Conservation (phyloP, 129 eudicot species). For the Rutidosis leptorrhynchoides region DNA sequence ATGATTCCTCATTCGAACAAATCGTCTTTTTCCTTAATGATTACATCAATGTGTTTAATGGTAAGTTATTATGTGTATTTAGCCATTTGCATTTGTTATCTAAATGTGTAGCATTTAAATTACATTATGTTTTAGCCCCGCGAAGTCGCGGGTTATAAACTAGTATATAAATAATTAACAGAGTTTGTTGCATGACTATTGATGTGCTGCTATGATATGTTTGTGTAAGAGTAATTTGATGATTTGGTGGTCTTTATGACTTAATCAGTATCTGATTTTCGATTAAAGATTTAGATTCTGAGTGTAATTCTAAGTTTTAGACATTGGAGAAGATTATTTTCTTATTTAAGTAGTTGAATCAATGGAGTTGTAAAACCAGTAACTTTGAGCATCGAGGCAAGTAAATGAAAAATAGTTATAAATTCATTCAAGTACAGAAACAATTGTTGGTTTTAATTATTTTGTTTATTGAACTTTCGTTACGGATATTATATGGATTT, state of each 20-base stretch:
- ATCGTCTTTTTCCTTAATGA: too few species aligned
- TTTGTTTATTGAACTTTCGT: background rate
- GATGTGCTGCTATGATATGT: background rate
- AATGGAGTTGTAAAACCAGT: background rate
- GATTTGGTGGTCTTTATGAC: background rate
- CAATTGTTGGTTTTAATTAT: background rate
- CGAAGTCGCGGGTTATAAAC: too few species aligned
- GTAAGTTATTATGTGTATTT: too few species aligned
- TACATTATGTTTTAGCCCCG: too few species aligned
- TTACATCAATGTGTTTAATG: too few species aligned
- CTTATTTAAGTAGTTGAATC: background rate
- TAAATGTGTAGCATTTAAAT: too few species aligned
- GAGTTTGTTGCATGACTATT: conserved; percentile 11
- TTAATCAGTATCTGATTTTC: background rate
- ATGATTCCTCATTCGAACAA: too few species aligned
- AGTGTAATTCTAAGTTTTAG: conserved; percentile 2
- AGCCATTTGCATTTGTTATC: too few species aligned
- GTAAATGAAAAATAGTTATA: background rate
- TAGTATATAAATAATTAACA: background rate
- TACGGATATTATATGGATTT: background rate
- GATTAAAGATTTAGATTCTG: background rate
- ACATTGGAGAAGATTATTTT: background rate
- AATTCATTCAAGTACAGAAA: background rate
- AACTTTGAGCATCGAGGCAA: background rate
- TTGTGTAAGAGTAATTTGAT: background rate